Evolutionary conservation across 2,329 filamentous ascomycete species (phyloP).

Genomic region (Fusarium tjaetaba): DNA sequence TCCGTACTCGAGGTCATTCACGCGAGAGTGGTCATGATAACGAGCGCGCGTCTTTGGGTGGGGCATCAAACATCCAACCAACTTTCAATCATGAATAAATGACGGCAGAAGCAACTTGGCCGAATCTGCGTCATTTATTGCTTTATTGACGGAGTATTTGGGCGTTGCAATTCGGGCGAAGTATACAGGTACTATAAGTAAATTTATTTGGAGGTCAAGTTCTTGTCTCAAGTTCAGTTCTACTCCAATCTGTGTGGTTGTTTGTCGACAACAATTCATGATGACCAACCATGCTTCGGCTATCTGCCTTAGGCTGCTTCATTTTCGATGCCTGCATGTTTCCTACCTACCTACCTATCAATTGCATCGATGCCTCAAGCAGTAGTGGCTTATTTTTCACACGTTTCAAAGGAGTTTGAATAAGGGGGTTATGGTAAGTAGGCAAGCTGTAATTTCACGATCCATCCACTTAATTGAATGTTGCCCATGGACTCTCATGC

Average conservation of each 20-base stretch:
- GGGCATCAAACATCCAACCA: slow-evolving; percentile 21
- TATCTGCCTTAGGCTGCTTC: slow-evolving; percentile 15
- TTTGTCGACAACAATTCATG: slow-evolving; percentile 3
- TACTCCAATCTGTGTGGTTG: neutral
- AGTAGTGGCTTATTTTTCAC: neutral
- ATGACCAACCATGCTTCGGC: slow-evolving; percentile 7
- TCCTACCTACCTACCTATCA: neutral
- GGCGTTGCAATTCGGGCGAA: neutral
- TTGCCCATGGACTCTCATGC: neutral
- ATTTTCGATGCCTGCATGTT: neutral
- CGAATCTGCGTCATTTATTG: neutral
- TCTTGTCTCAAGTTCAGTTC: neutral
- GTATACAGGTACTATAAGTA: neutral
- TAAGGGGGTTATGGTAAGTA: neutral
- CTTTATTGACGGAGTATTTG: neutral
- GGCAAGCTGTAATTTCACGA: neutral
- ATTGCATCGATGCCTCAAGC: neutral
- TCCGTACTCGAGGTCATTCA: neutral
- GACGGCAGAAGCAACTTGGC: neutral
- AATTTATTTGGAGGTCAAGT: neutral
- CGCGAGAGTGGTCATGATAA: slow-evolving; percentile 25
- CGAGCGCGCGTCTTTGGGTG: slow-evolving; percentile 17
- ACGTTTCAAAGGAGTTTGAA: neutral
- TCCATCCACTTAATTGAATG: neutral
- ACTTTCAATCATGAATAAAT: slow-evolving; percentile 11